phyloP scores from a whole-genome alignment of 805 yeast genomes.

The Candida mattraensis region DNA sequence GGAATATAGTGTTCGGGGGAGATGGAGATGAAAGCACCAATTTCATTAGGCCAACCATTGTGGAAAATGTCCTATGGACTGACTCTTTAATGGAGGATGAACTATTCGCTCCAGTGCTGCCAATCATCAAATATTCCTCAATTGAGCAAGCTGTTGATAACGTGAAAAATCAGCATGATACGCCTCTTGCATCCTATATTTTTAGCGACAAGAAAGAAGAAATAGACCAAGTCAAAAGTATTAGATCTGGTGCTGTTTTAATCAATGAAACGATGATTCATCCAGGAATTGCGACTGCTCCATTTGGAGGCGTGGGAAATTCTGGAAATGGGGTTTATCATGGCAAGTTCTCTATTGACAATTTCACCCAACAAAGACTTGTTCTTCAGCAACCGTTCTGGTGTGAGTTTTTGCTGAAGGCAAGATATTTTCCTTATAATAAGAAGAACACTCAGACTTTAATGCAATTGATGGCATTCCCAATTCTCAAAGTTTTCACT shows the following conservation, averaged over 20 bases:
- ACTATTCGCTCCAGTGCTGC: slow-evolving; percentile 83
- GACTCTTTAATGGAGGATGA: slow-evolving; percentile 77
- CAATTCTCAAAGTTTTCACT: slow-evolving; percentile 3
- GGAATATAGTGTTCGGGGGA: slow-evolving; percentile 52
- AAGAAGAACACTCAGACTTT: slow-evolving; percentile 27
- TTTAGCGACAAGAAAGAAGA: slow-evolving; percentile 52
- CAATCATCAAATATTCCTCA: slow-evolving; percentile 56
- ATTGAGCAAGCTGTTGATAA: slow-evolving; percentile 45
- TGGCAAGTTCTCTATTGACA: slow-evolving; percentile 64
- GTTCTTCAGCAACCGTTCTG: slow-evolving; percentile 59
- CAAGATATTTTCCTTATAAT: slow-evolving; percentile 66
- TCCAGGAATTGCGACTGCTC: slow-evolving; percentile 61
- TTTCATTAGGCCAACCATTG: slow-evolving; percentile 71
- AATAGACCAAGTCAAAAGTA: slow-evolving; percentile 46
- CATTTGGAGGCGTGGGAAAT: slow-evolving; percentile 89
- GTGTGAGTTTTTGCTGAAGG: slow-evolving; percentile 57
- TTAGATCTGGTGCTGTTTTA: slow-evolving; percentile 72
- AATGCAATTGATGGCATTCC: slow-evolving; percentile 10
- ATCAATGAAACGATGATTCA: slow-evolving; percentile 77
- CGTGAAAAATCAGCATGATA: slow-evolving; percentile 55
- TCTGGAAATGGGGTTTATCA: slow-evolving; percentile 87
- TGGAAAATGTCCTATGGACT: slow-evolving; percentile 58
- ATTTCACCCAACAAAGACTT: slow-evolving; percentile 78
- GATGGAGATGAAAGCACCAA: slow-evolving; percentile 35
- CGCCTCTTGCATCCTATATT: slow-evolving; percentile 82